Base-by-base conservation (phyloP, 257 asterid species). In the Agastache rugosa region DNA sequence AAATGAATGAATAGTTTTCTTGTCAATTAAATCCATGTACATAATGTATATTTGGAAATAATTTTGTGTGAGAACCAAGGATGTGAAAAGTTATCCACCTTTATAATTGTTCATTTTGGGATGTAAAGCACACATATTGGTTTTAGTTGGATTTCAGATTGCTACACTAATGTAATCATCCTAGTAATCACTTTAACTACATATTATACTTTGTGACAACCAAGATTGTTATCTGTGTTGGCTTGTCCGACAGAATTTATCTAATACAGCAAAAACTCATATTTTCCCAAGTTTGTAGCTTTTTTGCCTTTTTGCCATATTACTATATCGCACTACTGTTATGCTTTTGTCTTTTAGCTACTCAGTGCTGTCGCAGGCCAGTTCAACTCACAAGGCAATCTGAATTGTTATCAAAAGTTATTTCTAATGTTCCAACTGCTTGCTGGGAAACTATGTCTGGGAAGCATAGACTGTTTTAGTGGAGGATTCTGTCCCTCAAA, bases 311-410 rank as follows among this genome's bases (percentile, higher is more conserved):
- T 20, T 6, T 12, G 23, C 2, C 56, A 42, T 25, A 61, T 72
- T 69, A 35, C 23, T 17, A 29, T 10, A 25, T 11, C 11, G 15
- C 69, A 8, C 54, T 6, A 14, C 29, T 15, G 11, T 10, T 56
- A 39, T 71, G 44, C 29, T 39, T 63, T 70, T 54, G 48, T 22
- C 37, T 53, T 53, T 48, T 48, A 48, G 55, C 16, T 44, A 48
- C 22, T 15, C 9, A 51, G 35, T 8, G 53, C 37, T 53, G 39
- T 4, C 9, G 35, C 8, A 17, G 8, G n/a, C 20, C 17, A 48
- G 22, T 15, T 16, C 22, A 16, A 15, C 3, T 15, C 19, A 16
- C 16, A 16, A 15, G 19, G 20, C 55, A 5, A n/a, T 15, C 55
- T 12, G 51, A 11, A 44, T 44, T 44, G 15, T 44, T 44, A 11